phyloP scores from a whole-genome alignment of 805 yeast genomes.

The Lachancea nothofagi region DNA sequence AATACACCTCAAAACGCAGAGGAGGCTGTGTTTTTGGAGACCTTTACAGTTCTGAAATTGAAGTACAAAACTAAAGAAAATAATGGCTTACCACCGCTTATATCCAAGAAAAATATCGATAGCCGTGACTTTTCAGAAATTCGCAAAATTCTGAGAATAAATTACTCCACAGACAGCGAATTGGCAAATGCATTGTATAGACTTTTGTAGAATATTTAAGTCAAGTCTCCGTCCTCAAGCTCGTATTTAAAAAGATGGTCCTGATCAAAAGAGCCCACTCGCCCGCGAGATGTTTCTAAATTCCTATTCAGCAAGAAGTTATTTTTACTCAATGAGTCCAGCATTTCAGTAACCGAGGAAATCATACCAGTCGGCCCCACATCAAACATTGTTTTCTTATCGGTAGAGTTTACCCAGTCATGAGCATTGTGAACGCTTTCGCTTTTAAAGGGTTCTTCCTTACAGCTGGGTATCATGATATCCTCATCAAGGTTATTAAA shows the following conservation, averaged over 20 bases:
- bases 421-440: constrained; percentile 29
- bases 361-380: constrained; percentile 73
- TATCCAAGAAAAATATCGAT: constrained; percentile 27
- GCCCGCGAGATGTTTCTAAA: constrained; percentile 1
- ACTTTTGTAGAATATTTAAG: constrained; percentile 15
- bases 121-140: constrained; percentile 26
- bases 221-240: constrained; percentile 3
- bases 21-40: constrained; percentile 22
- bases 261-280: constrained; percentile 1
- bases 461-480: neutral
- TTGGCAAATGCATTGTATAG: constrained; percentile 36
- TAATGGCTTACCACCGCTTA: constrained; percentile 12
- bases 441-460: constrained; percentile 11
- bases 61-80: constrained; percentile 26
- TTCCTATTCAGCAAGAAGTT: constrained; percentile 6
- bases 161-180: constrained; percentile 29
- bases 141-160: constrained; percentile 12
- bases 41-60: constrained; percentile 27
- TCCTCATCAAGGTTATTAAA: constrained; percentile 35
- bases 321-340: constrained; percentile 39
- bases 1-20: constrained; percentile 18
- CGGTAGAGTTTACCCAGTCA: constrained; percentile 47
- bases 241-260: constrained; percentile 12
- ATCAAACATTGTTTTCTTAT: constrained; percentile 34
- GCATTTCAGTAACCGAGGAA: constrained; percentile 55